Evolutionary conservation across 331 rosid species (phyloP), one percentile per base, ranked within the genome.

Genomic region (Malus hybrid): DNA sequence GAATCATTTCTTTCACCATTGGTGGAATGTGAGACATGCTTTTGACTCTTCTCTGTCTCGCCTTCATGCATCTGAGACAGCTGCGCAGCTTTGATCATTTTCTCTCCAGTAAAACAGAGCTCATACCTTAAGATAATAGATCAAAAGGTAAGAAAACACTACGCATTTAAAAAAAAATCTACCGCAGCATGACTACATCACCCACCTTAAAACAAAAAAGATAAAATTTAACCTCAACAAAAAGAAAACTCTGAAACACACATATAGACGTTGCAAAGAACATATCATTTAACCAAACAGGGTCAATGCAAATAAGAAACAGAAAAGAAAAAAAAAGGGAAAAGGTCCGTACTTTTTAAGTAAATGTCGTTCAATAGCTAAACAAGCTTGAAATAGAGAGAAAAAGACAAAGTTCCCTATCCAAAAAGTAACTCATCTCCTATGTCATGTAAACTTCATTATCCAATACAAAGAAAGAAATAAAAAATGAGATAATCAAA

Each of bases 71-170:
- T 59, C 69, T 88, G 92, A 76, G 86, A 72, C 69, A 87, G 75
- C n/a, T 83, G 80, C 10, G 65, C 65, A 39, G 88, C 81, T 84
- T 87, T 93, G 65, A 86, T 83, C 79, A 83, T 82, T 83, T 88
- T 94, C 82, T 94, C 97, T 74, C 93, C 99, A 7, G 85, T 76
- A 70, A 90, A 94, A 82, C 97, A 83, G 57, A 94, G 96, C 84
- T 94, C 99, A 80, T 90, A 94, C 90, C 99, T 94, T 70, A 71
- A 76, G 24, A 85, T 6, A 56, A 75, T 70, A 67, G 70, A 76
- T 76, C 68, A 72, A 66, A 31, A 19, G 63, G 68, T 67, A 71
- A 77, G 79, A 74, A 70, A 36, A 72, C 10, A 46, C 18, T 3
- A 6, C 10, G 42, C 27, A 20, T 12, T 2, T 33, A 32, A n/a